phyloP scores from a whole-genome alignment of 495 filamentous ascomycete species.

The Haplographium delicatum region DNA sequence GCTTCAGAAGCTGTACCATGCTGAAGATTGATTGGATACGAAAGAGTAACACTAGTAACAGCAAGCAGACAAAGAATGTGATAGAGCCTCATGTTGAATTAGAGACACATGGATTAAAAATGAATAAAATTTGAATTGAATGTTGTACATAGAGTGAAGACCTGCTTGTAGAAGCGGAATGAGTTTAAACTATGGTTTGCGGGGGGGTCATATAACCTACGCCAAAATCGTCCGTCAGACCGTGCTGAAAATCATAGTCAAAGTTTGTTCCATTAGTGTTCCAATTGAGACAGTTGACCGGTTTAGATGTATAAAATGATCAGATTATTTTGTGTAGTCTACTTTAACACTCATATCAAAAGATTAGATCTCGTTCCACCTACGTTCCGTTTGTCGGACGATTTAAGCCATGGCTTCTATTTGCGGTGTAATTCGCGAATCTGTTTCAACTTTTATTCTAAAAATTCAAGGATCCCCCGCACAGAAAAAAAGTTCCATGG shows the following conservation, averaged over 20 bases:
- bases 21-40: constrained; percentile 8
- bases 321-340: neutral
- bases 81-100: constrained; percentile 10
- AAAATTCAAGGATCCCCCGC: no score
- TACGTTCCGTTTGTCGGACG: constrained; percentile 7
- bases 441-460: constrained; percentile 7
- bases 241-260: neutral
- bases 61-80: constrained; percentile 7
- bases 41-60: constrained; percentile 2
- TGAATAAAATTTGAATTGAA: neutral
- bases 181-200: no score
- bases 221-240: neutral
- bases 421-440: constrained; percentile 5
- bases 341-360: neutral
- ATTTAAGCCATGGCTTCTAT: constrained; percentile 1
- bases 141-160: neutral
- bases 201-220: no score
- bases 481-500: no score
- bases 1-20: no score
- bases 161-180: neutral
- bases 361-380: constrained; percentile 3
- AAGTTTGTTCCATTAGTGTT: neutral
- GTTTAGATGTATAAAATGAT: neutral
- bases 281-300: neutral
- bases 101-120: no score